phyloP scores from a whole-genome alignment of 345 rosid genomes.

The Raphanus sativus region DNA sequence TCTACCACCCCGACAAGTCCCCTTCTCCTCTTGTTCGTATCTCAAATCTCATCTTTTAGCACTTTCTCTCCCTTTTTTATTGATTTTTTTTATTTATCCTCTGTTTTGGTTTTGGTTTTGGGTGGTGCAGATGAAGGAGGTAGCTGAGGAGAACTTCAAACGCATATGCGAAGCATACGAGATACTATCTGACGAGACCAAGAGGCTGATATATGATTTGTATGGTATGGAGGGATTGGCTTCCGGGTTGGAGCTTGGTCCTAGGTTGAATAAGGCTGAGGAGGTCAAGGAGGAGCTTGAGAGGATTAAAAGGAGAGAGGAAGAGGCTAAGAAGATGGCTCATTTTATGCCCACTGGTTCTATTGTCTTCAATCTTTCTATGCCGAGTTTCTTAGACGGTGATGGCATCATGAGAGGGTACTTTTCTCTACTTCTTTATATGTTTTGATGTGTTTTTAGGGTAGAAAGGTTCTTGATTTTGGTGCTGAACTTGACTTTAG shows the following conservation, averaged over 20 bases:
- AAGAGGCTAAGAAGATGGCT: constrained; percentile 60
- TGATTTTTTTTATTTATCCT: no score
- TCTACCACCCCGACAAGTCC: constrained; percentile 94
- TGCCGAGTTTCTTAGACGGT: constrained; percentile 74
- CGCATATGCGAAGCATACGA: constrained; percentile 92
- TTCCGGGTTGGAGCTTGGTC: constrained; percentile 89
- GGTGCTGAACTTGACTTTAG: background rate
- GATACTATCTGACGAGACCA: constrained; percentile 76
- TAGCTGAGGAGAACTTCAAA: constrained; percentile 81
- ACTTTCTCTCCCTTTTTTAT: background rate
- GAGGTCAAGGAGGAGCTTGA: constrained; percentile 88
- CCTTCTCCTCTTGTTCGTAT: constrained; percentile 65
- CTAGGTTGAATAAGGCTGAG: constrained; percentile 71
- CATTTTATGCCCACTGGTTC: constrained; percentile 73
- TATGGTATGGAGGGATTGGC: constrained; percentile 93
- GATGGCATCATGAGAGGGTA: constrained; percentile 94
- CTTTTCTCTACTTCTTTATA: background rate
- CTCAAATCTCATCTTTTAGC: constrained; percentile 3
- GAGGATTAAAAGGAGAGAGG: constrained; percentile 60
- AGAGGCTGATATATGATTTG: constrained; percentile 79
- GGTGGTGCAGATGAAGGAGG: constrained; percentile 53
- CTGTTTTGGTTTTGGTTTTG: no score
- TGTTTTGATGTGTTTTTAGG: constrained; percentile 1
- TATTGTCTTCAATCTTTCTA: constrained; percentile 58
- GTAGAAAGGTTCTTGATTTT: constrained; percentile 12